phyloP scores from a whole-genome alignment of 78 protist species.

The Goniomonas avonlea region DNA sequence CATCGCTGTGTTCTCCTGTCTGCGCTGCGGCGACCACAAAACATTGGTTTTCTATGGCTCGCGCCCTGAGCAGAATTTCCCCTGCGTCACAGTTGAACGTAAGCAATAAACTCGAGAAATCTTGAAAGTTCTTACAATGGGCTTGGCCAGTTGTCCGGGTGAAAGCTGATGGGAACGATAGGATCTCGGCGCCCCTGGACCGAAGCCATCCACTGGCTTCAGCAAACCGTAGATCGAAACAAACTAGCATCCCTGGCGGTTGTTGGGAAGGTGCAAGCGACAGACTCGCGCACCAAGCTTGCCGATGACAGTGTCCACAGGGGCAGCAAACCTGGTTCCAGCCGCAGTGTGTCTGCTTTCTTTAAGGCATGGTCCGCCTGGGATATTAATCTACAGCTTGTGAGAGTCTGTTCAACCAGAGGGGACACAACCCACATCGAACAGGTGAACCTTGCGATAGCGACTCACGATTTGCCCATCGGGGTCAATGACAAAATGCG shows the following conservation, averaged over 20 bases:
- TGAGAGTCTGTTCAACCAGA: too few relatives aligned
- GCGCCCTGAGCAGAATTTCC: slow-evolving; percentile 44
- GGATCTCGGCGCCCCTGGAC: slow-evolving; percentile 5
- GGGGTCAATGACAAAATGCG: slow-evolving; percentile 19
- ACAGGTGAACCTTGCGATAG: slow-evolving; percentile 49
- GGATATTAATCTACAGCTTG: too few relatives aligned
- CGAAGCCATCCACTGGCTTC: background rate
- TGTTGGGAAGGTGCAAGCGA: too few relatives aligned
- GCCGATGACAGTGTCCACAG: slow-evolving; percentile 24
- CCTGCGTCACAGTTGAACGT: too few relatives aligned
- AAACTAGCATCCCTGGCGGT: slow-evolving; percentile 18
- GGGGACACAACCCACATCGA: too few relatives aligned
- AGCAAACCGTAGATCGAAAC: slow-evolving; percentile 57
- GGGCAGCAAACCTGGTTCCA: slow-evolving; percentile 11
- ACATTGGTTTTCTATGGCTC: slow-evolving; percentile 51
- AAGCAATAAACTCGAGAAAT: too few relatives aligned
- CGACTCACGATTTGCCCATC: background rate
- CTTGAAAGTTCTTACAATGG: too few relatives aligned
- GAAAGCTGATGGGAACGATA: slow-evolving; percentile 47
- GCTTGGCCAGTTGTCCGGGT: slow-evolving; percentile 35
- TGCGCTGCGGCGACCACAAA: slow-evolving; percentile 46
- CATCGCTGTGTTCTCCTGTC: slow-evolving; percentile 32
- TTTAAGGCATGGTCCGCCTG: background rate
- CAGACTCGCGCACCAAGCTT: too few relatives aligned
- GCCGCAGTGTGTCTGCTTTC: slow-evolving; percentile 8